Conservation (phyloP, 2,329 filamentous ascomycete genomes). For the Ascochyta clinopodiicola region DNA sequence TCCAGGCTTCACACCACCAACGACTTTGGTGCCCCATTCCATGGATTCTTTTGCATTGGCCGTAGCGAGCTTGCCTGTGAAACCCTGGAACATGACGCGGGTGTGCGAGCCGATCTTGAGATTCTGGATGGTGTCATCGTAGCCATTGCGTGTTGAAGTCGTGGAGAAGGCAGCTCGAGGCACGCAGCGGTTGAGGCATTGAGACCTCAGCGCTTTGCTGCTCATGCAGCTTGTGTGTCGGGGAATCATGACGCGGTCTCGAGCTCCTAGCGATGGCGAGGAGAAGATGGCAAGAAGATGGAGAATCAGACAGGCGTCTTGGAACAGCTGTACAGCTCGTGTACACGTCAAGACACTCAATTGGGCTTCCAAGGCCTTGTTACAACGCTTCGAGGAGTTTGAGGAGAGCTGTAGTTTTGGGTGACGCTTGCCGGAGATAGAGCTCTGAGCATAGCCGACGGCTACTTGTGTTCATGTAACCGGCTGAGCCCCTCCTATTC, state of each 20-base stretch:
- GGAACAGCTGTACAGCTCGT: conserved; percentile 2
- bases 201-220: conserved; percentile 10
- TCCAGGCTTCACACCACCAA: conserved; percentile 77
- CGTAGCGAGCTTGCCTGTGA: conserved; percentile 73
- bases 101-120: conserved; percentile 72
- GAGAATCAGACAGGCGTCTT: not conserved
- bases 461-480: conserved; percentile 16
- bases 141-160: conserved; percentile 48
- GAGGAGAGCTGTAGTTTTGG: conserved; percentile 12
- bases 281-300: not conserved
- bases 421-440: not conserved
- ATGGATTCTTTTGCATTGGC: conserved; percentile 78
- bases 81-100: conserved; percentile 73
- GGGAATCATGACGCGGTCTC: conserved; percentile 8
- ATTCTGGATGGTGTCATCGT: conserved; percentile 69
- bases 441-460: conserved; percentile 18
- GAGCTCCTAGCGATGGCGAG: not conserved
- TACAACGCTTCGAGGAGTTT: not conserved
- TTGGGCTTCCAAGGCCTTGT: conserved; percentile 1
- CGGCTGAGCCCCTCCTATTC: conserved; percentile 10
- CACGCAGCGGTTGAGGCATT: conserved; percentile 2
- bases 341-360: not conserved
- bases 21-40: conserved; percentile 79
- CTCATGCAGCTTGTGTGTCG: conserved; percentile 20
- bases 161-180: conserved; percentile 37